Evolutionary conservation across 2,329 filamentous ascomycete species (phyloP).

Genomic region (Dryadomyces sulphureus): DNA sequence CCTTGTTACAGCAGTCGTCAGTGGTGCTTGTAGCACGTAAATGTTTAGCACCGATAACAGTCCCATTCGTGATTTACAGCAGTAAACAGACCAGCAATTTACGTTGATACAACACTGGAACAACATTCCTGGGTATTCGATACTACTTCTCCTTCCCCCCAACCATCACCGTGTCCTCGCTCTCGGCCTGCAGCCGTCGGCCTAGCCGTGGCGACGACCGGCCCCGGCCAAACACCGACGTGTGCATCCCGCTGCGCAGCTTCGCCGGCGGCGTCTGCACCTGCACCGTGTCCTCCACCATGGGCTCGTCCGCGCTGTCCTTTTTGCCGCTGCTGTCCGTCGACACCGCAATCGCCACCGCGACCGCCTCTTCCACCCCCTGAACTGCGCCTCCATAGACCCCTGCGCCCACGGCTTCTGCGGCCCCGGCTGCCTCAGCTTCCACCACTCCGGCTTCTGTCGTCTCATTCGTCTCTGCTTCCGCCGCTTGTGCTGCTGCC

Average conservation of each 20-base stretch:
- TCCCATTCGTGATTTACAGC: too few relatives aligned
- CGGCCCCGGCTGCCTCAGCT: background rate
- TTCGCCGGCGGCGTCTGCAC: conserved; percentile 18
- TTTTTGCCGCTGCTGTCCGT: background rate
- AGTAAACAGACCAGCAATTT: too few relatives aligned
- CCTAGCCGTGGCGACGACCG: conserved; percentile 13
- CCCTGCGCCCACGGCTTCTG: background rate
- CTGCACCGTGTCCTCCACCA: conserved; percentile 20
- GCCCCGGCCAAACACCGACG: conserved; percentile 9
- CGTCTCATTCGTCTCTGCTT: conserved; percentile 9
- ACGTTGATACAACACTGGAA: too few relatives aligned
- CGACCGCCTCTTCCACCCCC: background rate
- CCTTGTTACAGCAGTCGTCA: too few relatives aligned
- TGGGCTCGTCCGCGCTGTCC: conserved; percentile 11
- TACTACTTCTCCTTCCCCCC: conserved; percentile 13
- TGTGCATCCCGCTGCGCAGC: conserved; percentile 12
- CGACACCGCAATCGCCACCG: background rate
- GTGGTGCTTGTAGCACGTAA: too few relatives aligned
- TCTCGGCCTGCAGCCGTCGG: conserved; percentile 3
- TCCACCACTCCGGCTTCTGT: background rate
- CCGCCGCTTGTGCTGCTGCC: too few relatives aligned
- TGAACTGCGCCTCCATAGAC: background rate
- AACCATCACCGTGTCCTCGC: conserved; percentile 15
- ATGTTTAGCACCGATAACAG: too few relatives aligned
- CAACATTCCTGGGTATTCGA: too few relatives aligned